Evolutionary conservation across 257 asterid species (phyloP), one percentile per base, ranked within the genome.

Genomic region (Jasminum sambac): DNA sequence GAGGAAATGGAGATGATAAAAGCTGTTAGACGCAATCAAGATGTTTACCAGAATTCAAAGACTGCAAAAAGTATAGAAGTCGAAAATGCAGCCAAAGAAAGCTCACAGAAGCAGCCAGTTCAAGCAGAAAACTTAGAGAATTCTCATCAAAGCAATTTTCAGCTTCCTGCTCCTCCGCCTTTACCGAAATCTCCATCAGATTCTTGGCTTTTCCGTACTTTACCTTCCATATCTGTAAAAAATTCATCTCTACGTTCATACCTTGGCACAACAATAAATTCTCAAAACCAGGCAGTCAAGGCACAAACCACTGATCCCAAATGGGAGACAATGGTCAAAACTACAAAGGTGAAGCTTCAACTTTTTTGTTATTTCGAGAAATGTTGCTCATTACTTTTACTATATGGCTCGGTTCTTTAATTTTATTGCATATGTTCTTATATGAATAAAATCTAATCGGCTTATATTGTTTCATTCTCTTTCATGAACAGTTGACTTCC

Each of bases 161-260:
- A 69, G 30, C 77, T 83, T 71, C 89, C 79, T 44, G 77, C 48
- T 66, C 85, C 95, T n/a, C 94, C 94, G n/a, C 89, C 96, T 19
- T 83, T 88, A 61, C 96, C 91, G 1, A 80, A 84, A 83, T 84
- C 95, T 73, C 96, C 96, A 36, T 80, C 95, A 5, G 97, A 91
- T 81, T 92, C 98, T 25, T 92, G 98, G 98, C 96, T 92, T 46
- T 80, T 75, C 43, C 91, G 96, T 23, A 84, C 96, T n/a, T 83
- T 93, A 83, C 96, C 96, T 67, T 80, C 93, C 63, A 67, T 90
- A 68, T 78, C 88, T 24, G 7, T 74, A 2, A 88, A 69, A 71
- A 84, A 79, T 77, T 26, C 79, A n/a, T 69, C 77, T 5, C 71
- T 23, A 21, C 82, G 6, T 66, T 34, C 78, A 23, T 67, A 76